Evolutionary conservation across 179 eudicot species (phyloP).

Genomic region (Sideroxylon spinosum): DNA sequence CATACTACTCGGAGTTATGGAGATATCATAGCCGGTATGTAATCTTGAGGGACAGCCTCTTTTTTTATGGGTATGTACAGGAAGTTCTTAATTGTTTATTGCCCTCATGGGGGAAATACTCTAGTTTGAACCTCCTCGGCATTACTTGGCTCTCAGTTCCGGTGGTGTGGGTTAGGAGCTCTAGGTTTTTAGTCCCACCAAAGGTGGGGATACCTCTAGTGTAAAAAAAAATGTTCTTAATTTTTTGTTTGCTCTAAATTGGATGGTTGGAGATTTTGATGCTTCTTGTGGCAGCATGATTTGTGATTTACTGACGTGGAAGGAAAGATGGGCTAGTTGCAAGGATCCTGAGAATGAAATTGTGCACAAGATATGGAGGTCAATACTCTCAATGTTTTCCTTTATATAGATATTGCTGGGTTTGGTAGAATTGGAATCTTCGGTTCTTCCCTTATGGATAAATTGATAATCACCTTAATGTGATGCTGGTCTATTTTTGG

Average conservation of each 20-base stretch:
- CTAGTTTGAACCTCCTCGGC: no score
- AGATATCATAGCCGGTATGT: slow-evolving; percentile 72
- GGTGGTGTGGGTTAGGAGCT: no score
- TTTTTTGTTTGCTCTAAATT: slow-evolving; percentile 12
- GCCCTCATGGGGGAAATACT: no score
- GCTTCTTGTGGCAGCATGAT: slow-evolving; percentile 68
- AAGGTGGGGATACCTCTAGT: background rate
- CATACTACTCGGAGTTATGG: slow-evolving; percentile 58
- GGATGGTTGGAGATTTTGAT: slow-evolving; percentile 1
- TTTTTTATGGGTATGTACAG: background rate
- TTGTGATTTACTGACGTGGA: slow-evolving; percentile 53
- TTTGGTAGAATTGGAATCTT: background rate
- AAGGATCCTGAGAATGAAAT: slow-evolving; percentile 64
- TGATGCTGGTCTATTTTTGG: background rate
- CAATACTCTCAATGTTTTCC: slow-evolving; percentile 7
- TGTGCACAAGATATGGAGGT: slow-evolving; percentile 55
- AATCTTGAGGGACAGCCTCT: slow-evolving; percentile 4
- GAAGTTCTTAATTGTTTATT: no score
- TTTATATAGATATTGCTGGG: slow-evolving; percentile 8
- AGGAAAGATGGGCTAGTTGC: slow-evolving; percentile 62
- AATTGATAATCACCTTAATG: background rate
- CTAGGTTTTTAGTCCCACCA: no score
- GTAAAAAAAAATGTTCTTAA: background rate
- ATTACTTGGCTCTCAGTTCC: no score
- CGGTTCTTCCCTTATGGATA: background rate